These are phyloP conservation scores for Candida saitoana DNA, from an alignment of 805 yeast species.

Conservation along the genomic window DNA sequence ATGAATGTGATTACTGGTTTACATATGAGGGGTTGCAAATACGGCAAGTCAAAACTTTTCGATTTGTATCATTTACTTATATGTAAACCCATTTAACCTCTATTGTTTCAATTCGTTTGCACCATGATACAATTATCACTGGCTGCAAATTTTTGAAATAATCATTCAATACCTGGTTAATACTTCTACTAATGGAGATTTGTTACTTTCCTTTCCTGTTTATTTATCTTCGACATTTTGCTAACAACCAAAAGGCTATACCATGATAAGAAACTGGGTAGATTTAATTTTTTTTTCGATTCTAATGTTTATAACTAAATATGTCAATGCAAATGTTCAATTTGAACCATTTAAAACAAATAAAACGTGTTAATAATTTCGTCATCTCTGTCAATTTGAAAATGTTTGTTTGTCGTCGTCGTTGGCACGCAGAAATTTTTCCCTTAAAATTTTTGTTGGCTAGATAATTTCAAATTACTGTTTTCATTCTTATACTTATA, in stretches of 20 bases:
- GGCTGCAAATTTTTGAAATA: neutral
- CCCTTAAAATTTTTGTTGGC: neutral
- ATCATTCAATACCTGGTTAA: slow-evolving; percentile 1
- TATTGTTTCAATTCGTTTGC: slow-evolving; percentile 2
- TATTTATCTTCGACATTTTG: too few species aligned
- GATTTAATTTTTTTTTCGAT: too few species aligned
- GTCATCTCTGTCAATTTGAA: too few species aligned
- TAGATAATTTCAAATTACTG: neutral
- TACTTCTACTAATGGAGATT: too few species aligned
- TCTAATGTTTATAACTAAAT: neutral
- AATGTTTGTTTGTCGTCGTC: slow-evolving; percentile 1
- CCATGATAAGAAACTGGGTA: too few species aligned
- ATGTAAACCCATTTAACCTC: too few species aligned
- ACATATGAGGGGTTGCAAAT: neutral
- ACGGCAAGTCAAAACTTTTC: too few species aligned
- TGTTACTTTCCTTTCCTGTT: too few species aligned
- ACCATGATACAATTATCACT: too few species aligned
- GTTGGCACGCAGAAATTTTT: slow-evolving; percentile 5
- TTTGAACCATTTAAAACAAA: neutral
- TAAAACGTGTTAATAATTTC: too few species aligned
- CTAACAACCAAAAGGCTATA: too few species aligned
- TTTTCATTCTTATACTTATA: slow-evolving; percentile 1
- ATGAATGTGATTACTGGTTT: neutral
- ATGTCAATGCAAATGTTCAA: neutral
- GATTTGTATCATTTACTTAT: too few species aligned